phyloP scores from a whole-genome alignment of 345 rosid genomes.

The Populus ilicifolia region DNA sequence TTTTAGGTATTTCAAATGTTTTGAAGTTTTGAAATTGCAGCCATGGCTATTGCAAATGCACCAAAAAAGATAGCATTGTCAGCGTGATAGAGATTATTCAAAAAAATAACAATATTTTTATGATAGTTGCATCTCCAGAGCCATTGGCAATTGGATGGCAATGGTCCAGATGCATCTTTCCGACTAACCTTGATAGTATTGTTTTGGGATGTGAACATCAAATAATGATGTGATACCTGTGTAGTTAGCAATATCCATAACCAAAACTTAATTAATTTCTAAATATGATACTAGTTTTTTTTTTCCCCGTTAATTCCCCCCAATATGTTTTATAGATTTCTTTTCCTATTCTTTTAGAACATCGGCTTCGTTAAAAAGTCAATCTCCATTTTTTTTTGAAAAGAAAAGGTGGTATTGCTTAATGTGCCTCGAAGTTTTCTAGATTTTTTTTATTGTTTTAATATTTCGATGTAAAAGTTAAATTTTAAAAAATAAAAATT shows the following conservation, averaged over 20 bases:
- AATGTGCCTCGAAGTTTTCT: background rate
- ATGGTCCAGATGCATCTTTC: constrained; percentile 71
- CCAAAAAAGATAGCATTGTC: constrained; percentile 95
- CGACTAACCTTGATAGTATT: constrained; percentile 77
- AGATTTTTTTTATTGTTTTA: too few relatives aligned
- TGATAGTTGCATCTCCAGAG: constrained; percentile 78
- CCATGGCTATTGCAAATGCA: constrained; percentile 43
- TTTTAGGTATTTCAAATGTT: background rate
- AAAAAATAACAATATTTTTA: constrained; percentile 80
- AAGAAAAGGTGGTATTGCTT: background rate
- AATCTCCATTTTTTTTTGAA: background rate
- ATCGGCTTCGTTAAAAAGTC: background rate
- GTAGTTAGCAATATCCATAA: constrained; percentile 24
- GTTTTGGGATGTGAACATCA: constrained; percentile 85
- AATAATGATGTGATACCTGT: constrained; percentile 86
- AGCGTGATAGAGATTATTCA: constrained; percentile 93
- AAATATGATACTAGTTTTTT: background rate
- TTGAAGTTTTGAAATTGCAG: background rate
- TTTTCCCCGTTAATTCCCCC: background rate
- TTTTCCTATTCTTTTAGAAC: background rate
- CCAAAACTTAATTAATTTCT: background rate
- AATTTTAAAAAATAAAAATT: too few relatives aligned
- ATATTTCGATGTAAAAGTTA: rapidly evolving
- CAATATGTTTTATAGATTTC: background rate
- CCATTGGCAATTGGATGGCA: constrained; percentile 83